phyloP scores from a whole-genome alignment of 2,329 filamentous ascomycete species.

The Aureobasidium subglaciale region DNA sequence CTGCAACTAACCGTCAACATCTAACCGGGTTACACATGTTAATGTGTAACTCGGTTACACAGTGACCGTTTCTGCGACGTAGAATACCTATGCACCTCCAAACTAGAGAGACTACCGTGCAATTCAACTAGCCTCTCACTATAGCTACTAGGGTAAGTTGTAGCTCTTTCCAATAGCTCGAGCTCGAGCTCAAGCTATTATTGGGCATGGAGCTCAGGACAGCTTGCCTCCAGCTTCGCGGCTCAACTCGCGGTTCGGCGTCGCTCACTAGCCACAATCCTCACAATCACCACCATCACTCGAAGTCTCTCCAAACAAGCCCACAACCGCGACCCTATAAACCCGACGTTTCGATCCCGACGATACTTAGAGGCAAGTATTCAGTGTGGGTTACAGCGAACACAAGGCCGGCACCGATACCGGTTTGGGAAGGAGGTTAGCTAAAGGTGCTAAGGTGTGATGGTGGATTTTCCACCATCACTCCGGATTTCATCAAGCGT shows the following conservation, averaged over 20 bases:
- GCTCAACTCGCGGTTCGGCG: background rate
- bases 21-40: background rate
- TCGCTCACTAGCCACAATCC: background rate
- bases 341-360: too few relatives aligned
- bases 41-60: too few relatives aligned
- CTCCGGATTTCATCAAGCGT: too few relatives aligned
- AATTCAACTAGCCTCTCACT: too few relatives aligned
- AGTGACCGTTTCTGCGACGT: too few relatives aligned
- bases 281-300: background rate
- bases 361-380: too few relatives aligned
- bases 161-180: conserved; percentile 11
- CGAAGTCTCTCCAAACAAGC: too few relatives aligned
- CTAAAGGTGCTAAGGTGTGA: background rate
- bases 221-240: conserved; percentile 8
- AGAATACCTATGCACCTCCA: too few relatives aligned
- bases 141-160: background rate
- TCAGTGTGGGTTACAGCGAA: too few relatives aligned
- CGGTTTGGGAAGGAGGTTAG: conserved; percentile 51
- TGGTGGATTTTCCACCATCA: too few relatives aligned
- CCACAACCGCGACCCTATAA: too few relatives aligned
- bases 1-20: background rate
- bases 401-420: conserved; percentile 93
- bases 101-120: too few relatives aligned
- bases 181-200: conserved; percentile 11
- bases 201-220: conserved; percentile 11